Conservation (phyloP, 192 early-diverging fungal species). For the Coemansia sp. region DNA sequence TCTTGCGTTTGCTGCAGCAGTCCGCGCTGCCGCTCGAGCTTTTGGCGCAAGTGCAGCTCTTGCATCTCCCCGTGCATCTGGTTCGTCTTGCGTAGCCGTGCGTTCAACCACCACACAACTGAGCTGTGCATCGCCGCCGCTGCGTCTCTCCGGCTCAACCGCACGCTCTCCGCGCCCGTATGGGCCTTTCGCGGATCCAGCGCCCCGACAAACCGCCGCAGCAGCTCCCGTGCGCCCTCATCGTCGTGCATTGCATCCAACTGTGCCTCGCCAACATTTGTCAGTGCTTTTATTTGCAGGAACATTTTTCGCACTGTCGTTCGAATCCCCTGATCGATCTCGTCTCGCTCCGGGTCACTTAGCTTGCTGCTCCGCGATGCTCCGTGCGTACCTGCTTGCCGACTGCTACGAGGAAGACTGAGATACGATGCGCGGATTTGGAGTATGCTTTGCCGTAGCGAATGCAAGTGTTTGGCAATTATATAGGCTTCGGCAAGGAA, state of each 20-base stretch:
- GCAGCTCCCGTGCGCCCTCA: conserved; percentile 28
- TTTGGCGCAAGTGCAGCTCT: conserved; percentile 62
- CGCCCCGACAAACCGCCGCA: conserved; percentile 46
- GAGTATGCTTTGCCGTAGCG: conserved; percentile 55
- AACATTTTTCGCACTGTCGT: conserved; percentile 59
- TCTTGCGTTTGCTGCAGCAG: conserved; percentile 17
- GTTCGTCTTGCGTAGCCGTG: conserved; percentile 63
- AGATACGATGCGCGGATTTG: conserved; percentile 59
- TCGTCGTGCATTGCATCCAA: conserved; percentile 28
- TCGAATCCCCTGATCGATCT: conserved; percentile 67
- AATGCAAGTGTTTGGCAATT: conserved; percentile 57
- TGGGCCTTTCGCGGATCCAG: conserved; percentile 43
- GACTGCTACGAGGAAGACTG: conserved; percentile 17
- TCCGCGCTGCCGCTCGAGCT: conserved; percentile 66
- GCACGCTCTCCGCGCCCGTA: not conserved
- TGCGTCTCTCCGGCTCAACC: conserved; percentile 53
- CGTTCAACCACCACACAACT: conserved; percentile 68
- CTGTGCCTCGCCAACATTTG: conserved; percentile 53
- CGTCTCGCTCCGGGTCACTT: conserved; percentile 65
- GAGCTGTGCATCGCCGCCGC: conserved; percentile 68
- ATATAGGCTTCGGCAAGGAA: conserved; percentile 62
- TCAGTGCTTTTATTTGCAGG: conserved; percentile 59
- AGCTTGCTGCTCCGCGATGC: conserved; percentile 22
- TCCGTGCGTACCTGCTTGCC: not conserved
- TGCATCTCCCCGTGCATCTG: conserved; percentile 72